phyloP scores from a whole-genome alignment of 495 filamentous ascomycete species.

The Clohesyomyces aquaticus region DNA sequence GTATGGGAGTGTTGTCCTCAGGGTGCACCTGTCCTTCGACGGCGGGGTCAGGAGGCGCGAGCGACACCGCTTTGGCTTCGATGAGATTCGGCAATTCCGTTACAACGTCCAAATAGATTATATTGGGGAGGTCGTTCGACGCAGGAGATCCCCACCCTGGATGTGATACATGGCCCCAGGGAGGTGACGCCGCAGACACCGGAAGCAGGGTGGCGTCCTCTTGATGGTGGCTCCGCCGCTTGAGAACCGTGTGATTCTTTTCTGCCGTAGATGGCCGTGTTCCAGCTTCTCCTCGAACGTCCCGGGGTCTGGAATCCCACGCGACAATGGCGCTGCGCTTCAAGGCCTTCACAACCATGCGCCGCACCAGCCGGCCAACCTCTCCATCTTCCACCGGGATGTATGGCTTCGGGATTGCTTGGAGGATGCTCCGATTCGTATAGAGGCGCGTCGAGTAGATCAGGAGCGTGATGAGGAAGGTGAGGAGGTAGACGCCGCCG shows the following conservation, averaged over 20 bases:
- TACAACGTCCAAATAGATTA: slow-evolving; percentile 82
- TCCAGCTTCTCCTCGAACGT: slow-evolving; percentile 44
- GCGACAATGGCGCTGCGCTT: slow-evolving; percentile 79
- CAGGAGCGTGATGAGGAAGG: slow-evolving; percentile 69
- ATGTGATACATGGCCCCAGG: slow-evolving; percentile 83
- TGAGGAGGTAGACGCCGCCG: slow-evolving; percentile 75
- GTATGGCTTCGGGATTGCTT: slow-evolving; percentile 81
- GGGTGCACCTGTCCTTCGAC: slow-evolving; percentile 18
- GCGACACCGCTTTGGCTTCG: slow-evolving; percentile 86
- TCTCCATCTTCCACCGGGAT: slow-evolving; percentile 81
- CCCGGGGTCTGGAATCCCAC: slow-evolving; percentile 73
- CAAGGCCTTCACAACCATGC: slow-evolving; percentile 72
- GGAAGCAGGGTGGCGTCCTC: slow-evolving; percentile 41
- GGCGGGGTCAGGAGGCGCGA: slow-evolving; percentile 67
- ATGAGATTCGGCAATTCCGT: slow-evolving; percentile 87
- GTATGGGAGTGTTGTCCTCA: slow-evolving; percentile 18
- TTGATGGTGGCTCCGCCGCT: slow-evolving; percentile 22
- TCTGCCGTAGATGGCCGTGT: slow-evolving; percentile 26
- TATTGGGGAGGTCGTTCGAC: slow-evolving; percentile 71
- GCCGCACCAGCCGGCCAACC: slow-evolving; percentile 69
- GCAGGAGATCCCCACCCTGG: slow-evolving; percentile 85
- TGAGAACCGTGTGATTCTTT: slow-evolving; percentile 21
- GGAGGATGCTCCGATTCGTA: slow-evolving; percentile 75
- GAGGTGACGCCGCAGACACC: slow-evolving; percentile 52
- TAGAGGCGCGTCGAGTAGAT: slow-evolving; percentile 90